These are phyloP conservation scores for Toxicodendron radicans DNA, from an alignment of 345 rosid species.

Conservation along the genomic window DNA sequence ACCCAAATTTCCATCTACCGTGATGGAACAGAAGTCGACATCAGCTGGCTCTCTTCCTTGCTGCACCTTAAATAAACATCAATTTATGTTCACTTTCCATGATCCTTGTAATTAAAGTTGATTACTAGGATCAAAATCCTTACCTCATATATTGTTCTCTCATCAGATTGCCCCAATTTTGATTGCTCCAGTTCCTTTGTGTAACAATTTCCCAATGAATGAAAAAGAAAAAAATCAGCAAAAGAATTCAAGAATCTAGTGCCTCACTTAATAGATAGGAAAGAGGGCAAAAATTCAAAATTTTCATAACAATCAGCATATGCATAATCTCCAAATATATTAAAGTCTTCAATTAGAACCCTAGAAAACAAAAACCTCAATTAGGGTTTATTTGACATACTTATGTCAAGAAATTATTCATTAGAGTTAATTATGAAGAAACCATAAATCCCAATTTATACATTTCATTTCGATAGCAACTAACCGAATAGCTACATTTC, in stretches of 20 bases:
- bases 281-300: too few relatives aligned
- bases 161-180: slow-evolving; percentile 64
- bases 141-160: slow-evolving; percentile 88
- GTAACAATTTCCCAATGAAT: background rate
- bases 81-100: slow-evolving; percentile 27
- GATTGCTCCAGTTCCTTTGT: slow-evolving; percentile 60
- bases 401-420: too few relatives aligned
- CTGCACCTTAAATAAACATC: slow-evolving; percentile 58
- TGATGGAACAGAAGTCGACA: slow-evolving; percentile 59
- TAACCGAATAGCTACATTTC: background rate
- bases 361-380: background rate
- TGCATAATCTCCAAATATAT: background rate
- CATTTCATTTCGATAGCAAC: background rate
- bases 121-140: slow-evolving; percentile 17
- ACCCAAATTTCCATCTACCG: slow-evolving; percentile 50
- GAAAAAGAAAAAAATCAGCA: background rate
- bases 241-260: background rate
- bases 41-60: slow-evolving; percentile 71
- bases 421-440: background rate
- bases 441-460: background rate
- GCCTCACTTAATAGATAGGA: background rate
- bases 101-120: background rate
- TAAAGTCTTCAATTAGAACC: background rate
- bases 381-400: too few relatives aligned
- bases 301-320: background rate